phyloP scores from a whole-genome alignment of 148 eudicot species.

The Cornus suecica region DNA sequence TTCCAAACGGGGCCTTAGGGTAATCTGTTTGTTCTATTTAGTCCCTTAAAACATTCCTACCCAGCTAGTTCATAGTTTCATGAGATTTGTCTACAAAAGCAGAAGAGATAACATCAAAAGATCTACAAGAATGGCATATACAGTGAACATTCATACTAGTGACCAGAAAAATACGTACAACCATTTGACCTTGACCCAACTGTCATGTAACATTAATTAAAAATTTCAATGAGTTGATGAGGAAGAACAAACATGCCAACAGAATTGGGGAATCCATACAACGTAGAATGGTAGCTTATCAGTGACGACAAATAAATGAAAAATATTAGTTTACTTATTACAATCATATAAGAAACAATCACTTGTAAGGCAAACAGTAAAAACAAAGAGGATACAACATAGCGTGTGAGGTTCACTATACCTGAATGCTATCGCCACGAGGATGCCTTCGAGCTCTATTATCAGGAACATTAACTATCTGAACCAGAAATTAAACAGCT shows the following conservation, averaged over 20 bases:
- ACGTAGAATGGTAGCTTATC: background rate
- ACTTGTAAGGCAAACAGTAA: background rate
- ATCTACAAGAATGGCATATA: background rate
- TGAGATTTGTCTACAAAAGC: background rate
- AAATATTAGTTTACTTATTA: background rate
- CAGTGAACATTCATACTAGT: background rate
- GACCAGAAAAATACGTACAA: background rate
- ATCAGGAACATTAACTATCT: conserved; percentile 69
- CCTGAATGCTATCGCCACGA: conserved; percentile 55
- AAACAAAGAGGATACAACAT: background rate
- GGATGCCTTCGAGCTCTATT: conserved; percentile 45
- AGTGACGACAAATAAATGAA: background rate
- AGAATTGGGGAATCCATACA: background rate
- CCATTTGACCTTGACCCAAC: background rate
- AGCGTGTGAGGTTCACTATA: background rate
- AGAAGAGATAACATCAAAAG: too few species aligned
- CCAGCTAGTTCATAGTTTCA: background rate
- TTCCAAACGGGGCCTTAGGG: too few species aligned
- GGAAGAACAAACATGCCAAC: too few species aligned
- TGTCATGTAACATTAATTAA: background rate
- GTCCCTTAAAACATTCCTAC: background rate
- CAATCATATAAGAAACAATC: background rate
- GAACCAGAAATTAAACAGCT: conserved; percentile 6
- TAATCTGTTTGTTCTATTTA: too few species aligned
- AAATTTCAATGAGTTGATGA: too few species aligned